Percentiles rank a stretch among this genome's conserved stretches.
Conservation (phyloP, 495 filamentous ascomycete genomes). For the Aspergillus nidulans region DNA sequence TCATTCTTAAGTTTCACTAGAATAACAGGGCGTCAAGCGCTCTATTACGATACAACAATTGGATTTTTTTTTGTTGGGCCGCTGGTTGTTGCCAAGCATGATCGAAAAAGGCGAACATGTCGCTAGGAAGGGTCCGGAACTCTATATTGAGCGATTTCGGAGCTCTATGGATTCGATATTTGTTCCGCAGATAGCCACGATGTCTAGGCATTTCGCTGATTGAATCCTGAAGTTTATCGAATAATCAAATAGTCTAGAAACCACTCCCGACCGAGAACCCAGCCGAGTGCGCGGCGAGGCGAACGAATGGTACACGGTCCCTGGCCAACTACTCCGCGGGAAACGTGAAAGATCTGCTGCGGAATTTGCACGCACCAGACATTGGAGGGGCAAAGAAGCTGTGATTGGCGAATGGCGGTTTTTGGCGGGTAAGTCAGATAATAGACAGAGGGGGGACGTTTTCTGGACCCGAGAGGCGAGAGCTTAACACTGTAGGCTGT, state of each 20-base stretch:
- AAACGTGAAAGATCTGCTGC: slow-evolving; percentile 8
- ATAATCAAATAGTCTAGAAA: neutral
- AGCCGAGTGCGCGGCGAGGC: neutral
- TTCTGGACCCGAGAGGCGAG: neutral
- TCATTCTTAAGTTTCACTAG: neutral
- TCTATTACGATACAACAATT: too few species aligned
- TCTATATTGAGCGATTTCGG: neutral
- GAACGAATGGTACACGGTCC: neutral
- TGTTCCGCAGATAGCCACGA: neutral
- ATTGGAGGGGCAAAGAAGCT: slow-evolving; percentile 13
- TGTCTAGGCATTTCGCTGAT: neutral
- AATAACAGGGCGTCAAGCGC: neutral
- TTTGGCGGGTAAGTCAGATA: slow-evolving; percentile 4
- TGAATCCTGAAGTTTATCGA: neutral
- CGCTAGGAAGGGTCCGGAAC: neutral
- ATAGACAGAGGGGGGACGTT: slow-evolving; percentile 1
- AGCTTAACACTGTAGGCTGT: neutral
- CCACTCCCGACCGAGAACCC: neutral
- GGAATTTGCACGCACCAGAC: slow-evolving; percentile 4
- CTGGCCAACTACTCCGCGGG: slow-evolving; percentile 10
- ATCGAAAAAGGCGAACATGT: neutral
- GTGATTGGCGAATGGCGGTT: slow-evolving; percentile 16
- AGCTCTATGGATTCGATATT: neutral
- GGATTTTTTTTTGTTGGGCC: neutral
- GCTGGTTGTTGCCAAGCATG: neutral